phyloP scores from a whole-genome alignment of 768 basidiomycete genomes.

The Phallus indusiatus region DNA sequence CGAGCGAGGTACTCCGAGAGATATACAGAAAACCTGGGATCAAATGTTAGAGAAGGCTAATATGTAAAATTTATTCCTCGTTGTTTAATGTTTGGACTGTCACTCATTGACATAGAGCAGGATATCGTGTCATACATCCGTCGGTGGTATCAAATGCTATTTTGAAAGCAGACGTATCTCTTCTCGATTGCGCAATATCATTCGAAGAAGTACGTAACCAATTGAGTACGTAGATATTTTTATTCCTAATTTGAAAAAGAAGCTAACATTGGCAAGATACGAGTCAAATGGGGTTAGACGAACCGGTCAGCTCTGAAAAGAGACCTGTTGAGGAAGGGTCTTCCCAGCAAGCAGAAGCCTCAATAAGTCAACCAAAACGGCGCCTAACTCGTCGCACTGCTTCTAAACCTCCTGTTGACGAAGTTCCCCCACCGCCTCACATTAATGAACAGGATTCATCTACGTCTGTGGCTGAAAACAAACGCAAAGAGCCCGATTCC shows the following conservation, averaged over 20 bases:
- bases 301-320: slow-evolving; percentile 24
- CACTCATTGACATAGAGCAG: slow-evolving; percentile 25
- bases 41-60: slow-evolving; percentile 41
- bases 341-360: neutral
- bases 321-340: neutral
- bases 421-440: slow-evolving; percentile 19
- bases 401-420: slow-evolving; percentile 34
- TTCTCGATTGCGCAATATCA: slow-evolving; percentile 26
- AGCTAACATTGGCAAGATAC: slow-evolving; percentile 14
- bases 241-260: neutral
- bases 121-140: slow-evolving; percentile 33
- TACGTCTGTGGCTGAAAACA: neutral
- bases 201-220: slow-evolving; percentile 18
- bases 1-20: slow-evolving; percentile 38
- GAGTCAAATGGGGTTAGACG: slow-evolving; percentile 43
- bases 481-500: neutral
- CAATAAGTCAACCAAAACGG: slow-evolving; percentile 7
- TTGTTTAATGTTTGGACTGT: neutral
- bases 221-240: slow-evolving; percentile 12
- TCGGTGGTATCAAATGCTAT: slow-evolving; percentile 46
- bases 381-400: slow-evolving; percentile 28
- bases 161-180: slow-evolving; percentile 26
- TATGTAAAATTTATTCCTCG: slow-evolving; percentile 28
- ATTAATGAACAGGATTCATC: slow-evolving; percentile 11
- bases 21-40: slow-evolving; percentile 33